Base-by-base conservation (phyloP, 75 land plant species). In the Pinus taeda region DNA sequence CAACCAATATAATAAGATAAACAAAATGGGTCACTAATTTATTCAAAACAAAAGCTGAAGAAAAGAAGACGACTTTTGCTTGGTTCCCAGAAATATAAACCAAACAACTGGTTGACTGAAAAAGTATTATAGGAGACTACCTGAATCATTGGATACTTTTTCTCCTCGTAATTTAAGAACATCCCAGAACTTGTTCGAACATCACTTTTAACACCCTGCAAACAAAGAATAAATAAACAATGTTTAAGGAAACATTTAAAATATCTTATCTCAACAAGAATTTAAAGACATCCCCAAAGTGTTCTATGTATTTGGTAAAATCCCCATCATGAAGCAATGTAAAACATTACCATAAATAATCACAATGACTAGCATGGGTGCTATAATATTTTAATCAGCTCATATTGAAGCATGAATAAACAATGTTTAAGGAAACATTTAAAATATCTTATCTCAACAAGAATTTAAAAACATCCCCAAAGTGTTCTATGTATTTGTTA, bases 151-250 rank as follows among this genome's bases (percentile, higher is more conserved):
- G 87, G 93, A 81, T 88, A 89, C 56, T 78, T 87, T 59, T 87
- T 87, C 76, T 97, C 93, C 42, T 65, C 78, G 33, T 77, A 74
- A 60, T 39, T 92, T 71, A 97, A 64, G 77, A 97, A 97, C 99
- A 97, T 97, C 6, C 99, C 98, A 80, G 95, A 90, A 86, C 99
- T 97, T 73, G 99, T 97, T 21, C 99, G 90, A 29, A 94, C 95
- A 62, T 89, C 77, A 79, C 99, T 97, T 76, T 94, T 90, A 60
- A 97, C 67, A 17, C 99, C 99, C 99, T 97, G 83, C 71, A 71
- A 3, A 37, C 55, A 13, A 74, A 74, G 26, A 74, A 42, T 4
- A 70, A 69, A 71, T 11, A 29, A 59, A 57, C 30, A 53, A 7
- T 42, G 42, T 42, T 69, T 20, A 69, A 45, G 36, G n/a, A 7